A percentile compares a stretch with the other conserved stretches of the same genome.
These are phyloP conservation scores for Lactifluus pinguis DNA, from an alignment of 768 basidiomycete species.

Conservation along the genomic window DNA sequence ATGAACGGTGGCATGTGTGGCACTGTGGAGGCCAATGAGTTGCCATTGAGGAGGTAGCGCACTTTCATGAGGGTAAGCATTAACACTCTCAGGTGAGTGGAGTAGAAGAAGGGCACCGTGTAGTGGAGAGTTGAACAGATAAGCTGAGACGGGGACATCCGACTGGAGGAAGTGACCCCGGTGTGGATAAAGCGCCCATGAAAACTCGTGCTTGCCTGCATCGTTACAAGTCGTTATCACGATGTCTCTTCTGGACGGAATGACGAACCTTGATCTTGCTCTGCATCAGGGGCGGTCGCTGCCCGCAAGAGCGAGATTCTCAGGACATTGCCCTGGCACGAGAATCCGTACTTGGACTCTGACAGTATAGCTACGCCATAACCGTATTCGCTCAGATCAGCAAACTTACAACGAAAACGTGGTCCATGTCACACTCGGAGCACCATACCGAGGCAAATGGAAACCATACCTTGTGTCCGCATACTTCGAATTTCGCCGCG, in stretches of 20 bases:
- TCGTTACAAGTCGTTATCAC: not conserved
- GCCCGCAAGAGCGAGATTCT: conserved; percentile 53
- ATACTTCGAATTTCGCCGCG: conserved; percentile 80
- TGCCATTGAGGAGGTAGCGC: conserved; percentile 30
- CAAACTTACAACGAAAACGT: conserved; percentile 41
- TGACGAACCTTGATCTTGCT: conserved; percentile 74
- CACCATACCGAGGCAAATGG: conserved; percentile 34
- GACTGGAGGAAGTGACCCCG: conserved; percentile 83
- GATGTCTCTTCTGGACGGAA: too few relatives aligned
- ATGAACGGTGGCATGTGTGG: conserved; percentile 45
- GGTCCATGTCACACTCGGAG: conserved; percentile 39
- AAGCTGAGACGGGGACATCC: conserved; percentile 75
- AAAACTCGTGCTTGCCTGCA: conserved; percentile 70
- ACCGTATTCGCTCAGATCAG: conserved; percentile 86
- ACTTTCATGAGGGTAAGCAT: conserved; percentile 26
- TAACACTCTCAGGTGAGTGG: not conserved
- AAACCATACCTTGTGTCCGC: conserved; percentile 58
- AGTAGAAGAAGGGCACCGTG: conserved; percentile 37
- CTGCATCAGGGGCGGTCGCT: conserved; percentile 84
- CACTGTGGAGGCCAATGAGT: conserved; percentile 23
- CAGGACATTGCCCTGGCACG: conserved; percentile 25
- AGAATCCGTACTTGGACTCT: conserved; percentile 92
- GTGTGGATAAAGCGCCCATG: conserved; percentile 88
- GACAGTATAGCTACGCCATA: conserved; percentile 93
- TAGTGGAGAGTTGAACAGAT: conserved; percentile 78